These are phyloP conservation scores for Verticillium nubilum DNA, from an alignment of 2,329 filamentous ascomycete genomes.

Conservation along the genomic window DNA sequence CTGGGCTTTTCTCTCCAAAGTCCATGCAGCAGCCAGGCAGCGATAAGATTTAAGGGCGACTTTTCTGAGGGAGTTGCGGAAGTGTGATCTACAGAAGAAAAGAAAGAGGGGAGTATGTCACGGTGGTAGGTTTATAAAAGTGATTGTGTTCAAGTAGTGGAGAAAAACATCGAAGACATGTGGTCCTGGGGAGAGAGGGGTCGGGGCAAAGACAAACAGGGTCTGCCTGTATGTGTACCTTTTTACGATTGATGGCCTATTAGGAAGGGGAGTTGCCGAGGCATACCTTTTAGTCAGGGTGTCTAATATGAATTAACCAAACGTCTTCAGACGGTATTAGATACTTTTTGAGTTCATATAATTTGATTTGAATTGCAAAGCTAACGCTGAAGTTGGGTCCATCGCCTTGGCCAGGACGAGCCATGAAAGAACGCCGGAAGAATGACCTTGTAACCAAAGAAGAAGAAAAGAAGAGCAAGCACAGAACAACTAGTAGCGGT, in stretches of 20 bases:
- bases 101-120: background rate
- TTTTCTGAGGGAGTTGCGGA: background rate
- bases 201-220: background rate
- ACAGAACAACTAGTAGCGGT: constrained; percentile 23
- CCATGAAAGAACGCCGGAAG: background rate
- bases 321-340: too few species aligned
- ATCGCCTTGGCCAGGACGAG: background rate
- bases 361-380: too few species aligned
- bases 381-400: too few species aligned
- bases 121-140: background rate
- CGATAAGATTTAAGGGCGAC: background rate
- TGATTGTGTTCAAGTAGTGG: background rate
- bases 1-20: constrained; percentile 24
- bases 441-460: background rate
- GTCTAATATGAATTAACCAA: too few species aligned
- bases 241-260: background rate
- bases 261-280: background rate
- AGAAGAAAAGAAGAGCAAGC: background rate
- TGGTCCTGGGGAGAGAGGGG: background rate
- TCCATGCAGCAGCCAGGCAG: constrained; percentile 7
- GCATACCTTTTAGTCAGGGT: background rate
- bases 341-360: too few species aligned
- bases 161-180: background rate
- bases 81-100: background rate
- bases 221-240: background rate